Conservation (phyloP, 371 early-diverging fungal genomes). For the Apophysomyces ossiformis region DNA sequence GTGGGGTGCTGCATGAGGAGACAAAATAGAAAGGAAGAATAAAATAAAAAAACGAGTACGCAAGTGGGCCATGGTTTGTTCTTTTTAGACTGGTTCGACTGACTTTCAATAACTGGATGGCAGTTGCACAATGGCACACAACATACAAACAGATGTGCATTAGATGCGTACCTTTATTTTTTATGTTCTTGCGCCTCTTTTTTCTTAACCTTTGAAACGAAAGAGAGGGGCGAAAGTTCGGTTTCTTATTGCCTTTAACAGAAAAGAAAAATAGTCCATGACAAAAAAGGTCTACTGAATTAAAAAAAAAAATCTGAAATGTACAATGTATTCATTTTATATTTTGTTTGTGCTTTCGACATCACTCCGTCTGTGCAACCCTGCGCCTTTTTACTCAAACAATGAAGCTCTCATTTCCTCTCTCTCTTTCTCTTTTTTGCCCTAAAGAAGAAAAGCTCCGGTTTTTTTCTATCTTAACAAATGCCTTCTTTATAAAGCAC, state of each 20-base stretch:
- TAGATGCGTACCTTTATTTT: neutral
- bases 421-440: no score
- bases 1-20: neutral
- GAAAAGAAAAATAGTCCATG: no score
- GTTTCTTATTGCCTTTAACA: no score
- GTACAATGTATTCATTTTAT: neutral
- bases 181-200: neutral
- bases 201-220: neutral
- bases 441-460: no score
- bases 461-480: no score
- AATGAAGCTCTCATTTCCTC: neutral
- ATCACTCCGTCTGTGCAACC: conserved; percentile 1
- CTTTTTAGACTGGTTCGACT: neutral
- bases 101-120: conserved; percentile 6
- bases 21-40: neutral
- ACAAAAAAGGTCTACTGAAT: no score
- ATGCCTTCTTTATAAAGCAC: no score
- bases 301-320: no score
- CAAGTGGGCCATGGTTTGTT: neutral
- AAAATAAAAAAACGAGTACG: neutral
- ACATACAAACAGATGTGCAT: conserved; percentile 8
- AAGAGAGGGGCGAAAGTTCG: neutral
- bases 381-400: conserved; percentile 9
- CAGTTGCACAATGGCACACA: conserved; percentile 7
- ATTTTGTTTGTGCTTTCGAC: neutral